These are phyloP conservation scores for Clonostachys chloroleuca DNA, from an alignment of 2,329 filamentous ascomycete genomes.

Conservation along the genomic window DNA sequence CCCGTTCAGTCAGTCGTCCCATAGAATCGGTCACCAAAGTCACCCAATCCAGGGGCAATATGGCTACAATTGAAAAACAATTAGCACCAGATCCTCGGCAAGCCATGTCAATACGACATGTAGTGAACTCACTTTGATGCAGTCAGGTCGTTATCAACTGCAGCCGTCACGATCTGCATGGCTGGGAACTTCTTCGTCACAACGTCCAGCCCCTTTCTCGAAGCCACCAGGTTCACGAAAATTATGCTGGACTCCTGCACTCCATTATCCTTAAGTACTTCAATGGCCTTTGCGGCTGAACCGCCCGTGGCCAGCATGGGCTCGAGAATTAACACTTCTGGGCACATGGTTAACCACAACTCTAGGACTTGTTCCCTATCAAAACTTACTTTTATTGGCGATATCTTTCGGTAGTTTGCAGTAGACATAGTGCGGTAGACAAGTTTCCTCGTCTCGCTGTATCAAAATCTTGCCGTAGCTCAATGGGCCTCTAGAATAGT, in stretches of 20 bases:
- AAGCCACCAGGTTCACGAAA: conserved; percentile 19
- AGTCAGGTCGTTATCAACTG: conserved; percentile 8
- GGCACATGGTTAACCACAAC: too few relatives aligned
- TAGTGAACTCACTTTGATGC: conserved; percentile 7
- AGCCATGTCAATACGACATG: too few relatives aligned
- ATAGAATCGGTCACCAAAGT: conserved; percentile 27
- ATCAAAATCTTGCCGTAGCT: too few relatives aligned
- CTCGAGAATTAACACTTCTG: background rate
- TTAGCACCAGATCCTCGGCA: too few relatives aligned
- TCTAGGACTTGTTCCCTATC: too few relatives aligned
- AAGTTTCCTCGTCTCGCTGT: too few relatives aligned
- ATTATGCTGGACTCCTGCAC: conserved; percentile 16
- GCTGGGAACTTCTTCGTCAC: conserved; percentile 11
- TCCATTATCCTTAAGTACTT: conserved; percentile 7
- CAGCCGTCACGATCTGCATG: conserved; percentile 13
- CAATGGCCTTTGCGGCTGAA: conserved; percentile 3
- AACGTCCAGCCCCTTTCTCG: conserved; percentile 11
- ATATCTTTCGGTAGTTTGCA: too few relatives aligned
- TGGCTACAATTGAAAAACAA: conserved; percentile 12
- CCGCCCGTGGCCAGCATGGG: background rate
- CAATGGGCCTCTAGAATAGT: too few relatives aligned
- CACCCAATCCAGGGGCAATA: conserved; percentile 25
- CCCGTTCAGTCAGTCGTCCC: background rate
- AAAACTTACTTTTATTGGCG: too few relatives aligned
- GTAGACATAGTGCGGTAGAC: too few relatives aligned